Percentiles rank a stretch among this genome's conserved stretches.
Evolutionary conservation across 345 rosid species (phyloP).

Genomic region (Anastatica hierochuntica): DNA sequence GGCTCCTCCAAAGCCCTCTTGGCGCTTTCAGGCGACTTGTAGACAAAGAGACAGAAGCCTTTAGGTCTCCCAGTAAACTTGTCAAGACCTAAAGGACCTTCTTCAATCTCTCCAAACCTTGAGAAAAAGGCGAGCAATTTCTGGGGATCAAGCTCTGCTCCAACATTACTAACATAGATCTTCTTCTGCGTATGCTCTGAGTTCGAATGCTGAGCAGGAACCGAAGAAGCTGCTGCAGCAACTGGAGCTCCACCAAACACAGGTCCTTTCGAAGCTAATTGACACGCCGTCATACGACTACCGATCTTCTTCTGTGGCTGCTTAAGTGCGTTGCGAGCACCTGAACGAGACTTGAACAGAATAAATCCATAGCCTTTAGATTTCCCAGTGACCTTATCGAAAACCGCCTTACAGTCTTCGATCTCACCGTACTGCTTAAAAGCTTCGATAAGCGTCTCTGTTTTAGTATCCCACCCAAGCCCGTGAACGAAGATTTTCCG

Average conservation of each 20-base stretch:
- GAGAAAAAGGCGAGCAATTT: constrained; percentile 46
- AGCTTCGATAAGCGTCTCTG: constrained; percentile 42
- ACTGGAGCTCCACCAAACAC: constrained; percentile 51
- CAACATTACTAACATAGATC: constrained; percentile 72
- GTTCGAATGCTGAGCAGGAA: constrained; percentile 36
- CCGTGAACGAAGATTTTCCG: constrained; percentile 79
- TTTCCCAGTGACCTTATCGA: constrained; percentile 57
- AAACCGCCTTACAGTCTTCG: constrained; percentile 69
- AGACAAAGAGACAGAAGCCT: constrained; percentile 68
- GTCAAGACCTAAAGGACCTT: constrained; percentile 75
- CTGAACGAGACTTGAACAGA: constrained; percentile 44
- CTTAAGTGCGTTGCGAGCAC: constrained; percentile 56
- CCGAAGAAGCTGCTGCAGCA: constrained; percentile 27
- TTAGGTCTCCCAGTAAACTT: constrained; percentile 64
- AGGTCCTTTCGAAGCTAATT: constrained; percentile 63
- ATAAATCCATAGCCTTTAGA: constrained; percentile 83
- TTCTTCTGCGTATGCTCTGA: constrained; percentile 60
- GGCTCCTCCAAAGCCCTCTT: constrained; percentile 66
- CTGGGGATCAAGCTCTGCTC: constrained; percentile 42
- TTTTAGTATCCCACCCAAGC: constrained; percentile 72
- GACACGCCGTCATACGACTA: constrained; percentile 55
- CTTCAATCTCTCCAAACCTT: constrained; percentile 66
- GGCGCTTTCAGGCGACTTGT: constrained; percentile 58
- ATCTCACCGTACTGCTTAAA: constrained; percentile 62
- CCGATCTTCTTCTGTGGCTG: constrained; percentile 77